These are phyloP conservation scores for Bassia scoparia DNA, from an alignment of 148 eudicot genomes.

Conservation along the genomic window DNA sequence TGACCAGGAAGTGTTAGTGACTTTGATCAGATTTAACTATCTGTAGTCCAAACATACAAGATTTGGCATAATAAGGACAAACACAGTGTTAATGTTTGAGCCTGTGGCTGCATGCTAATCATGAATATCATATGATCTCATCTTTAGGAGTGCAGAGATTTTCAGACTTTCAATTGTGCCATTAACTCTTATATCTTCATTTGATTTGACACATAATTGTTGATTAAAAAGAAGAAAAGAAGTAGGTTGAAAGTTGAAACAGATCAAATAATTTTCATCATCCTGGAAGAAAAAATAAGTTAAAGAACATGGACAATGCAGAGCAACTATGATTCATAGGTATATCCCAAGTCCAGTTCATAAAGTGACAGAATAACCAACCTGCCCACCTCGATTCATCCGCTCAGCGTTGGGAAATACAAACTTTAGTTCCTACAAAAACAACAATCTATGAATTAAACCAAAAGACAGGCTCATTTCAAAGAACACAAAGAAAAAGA, in stretches of 20 bases:
- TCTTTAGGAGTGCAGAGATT: background rate
- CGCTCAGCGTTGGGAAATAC: constrained; percentile 89
- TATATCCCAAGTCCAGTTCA: background rate
- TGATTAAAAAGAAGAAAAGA: no score
- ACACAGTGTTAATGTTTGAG: background rate
- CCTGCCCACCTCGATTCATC: constrained; percentile 98
- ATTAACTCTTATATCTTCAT: no score
- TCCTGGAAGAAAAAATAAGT: background rate
- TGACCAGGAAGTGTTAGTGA: no score
- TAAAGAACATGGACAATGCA: background rate
- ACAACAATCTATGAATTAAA: background rate
- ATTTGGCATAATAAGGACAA: background rate
- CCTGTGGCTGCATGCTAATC: background rate
- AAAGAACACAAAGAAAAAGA: background rate
- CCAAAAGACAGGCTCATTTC: background rate
- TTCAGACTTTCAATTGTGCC: background rate
- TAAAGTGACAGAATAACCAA: constrained; percentile 25
- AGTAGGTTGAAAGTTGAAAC: no score
- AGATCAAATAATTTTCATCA: background rate
- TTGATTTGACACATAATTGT: no score
- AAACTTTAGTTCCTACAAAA: constrained; percentile 73
- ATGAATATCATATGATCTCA: background rate
- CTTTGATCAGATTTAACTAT: no score
- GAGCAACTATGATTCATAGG: background rate
- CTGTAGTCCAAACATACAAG: background rate